Base-by-base conservation (phyloP, 1,139 yeast species). In the Geotrichum reessii region DNA sequence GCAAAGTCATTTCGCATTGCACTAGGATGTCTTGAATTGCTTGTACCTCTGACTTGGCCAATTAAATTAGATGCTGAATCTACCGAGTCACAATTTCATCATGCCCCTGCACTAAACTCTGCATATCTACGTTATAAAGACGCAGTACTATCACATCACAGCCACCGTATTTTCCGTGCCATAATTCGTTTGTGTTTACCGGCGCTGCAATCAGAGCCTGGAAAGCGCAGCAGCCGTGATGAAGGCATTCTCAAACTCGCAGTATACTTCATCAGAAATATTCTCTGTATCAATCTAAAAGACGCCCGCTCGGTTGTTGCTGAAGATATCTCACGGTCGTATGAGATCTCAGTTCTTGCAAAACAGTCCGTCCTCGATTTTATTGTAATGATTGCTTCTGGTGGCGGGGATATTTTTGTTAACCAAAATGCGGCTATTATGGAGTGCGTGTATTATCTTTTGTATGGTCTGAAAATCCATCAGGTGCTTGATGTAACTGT, bases 1-100 rank as follows among this genome's bases (percentile, higher is more conserved):
- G 47, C 57, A 65, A 73, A 65, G 58, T 71, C 61, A 68, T 88
- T 84, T 58, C 82, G 85, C 64, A 78, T 89, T 52, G 86, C 91
- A 61, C 71, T 87, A 50, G 81, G 88, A 7, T 81, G 88, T 63
- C 75, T 93, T 59, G 97, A 93, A 71, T 73, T 95, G 12, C 73
- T 93, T 61, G 97, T 90, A 0, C 83, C 89, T 3, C 76, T 95
- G 67, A 87, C 97, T 0, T 88, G 96, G 91, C 98, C 98, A 0
- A 72, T 87, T 6, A 84, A 83, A 42, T 73, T 86, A 56, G 76
- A 82, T 24, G 81, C 79, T 42, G 77, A 76, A 25, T 75, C 83
- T 1, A 75, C 80, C 1, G 64, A 66, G 25, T 80, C 80, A 58
- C 91, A 87, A 67, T 77, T 81, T 54, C 73, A 78, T 33, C 77